Base-by-base conservation (phyloP, 495 filamentous ascomycete species). In the Penicillium turbatum region DNA sequence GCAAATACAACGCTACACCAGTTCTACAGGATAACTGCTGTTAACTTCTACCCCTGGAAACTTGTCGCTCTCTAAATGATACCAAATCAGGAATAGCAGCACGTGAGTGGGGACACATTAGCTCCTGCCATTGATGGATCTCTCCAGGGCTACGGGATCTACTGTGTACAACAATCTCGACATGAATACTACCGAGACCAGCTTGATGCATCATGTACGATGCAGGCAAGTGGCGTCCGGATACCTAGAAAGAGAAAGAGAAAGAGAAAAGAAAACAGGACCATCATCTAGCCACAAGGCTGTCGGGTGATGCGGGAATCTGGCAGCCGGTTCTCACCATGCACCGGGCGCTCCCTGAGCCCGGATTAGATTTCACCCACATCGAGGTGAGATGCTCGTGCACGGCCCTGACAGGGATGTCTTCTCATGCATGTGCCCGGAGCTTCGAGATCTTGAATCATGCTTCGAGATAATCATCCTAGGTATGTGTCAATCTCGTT, bases 351-450 rank as follows among this genome's bases (percentile, higher is more conserved):
- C 45, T 19, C 15, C 6, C 19, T 44, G 49, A 34, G 15, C n/a
- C 42, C 50, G 61, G 55, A 0, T 56, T 54, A 56, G 38, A 38
- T 56, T 56, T 59, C 59, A 61, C 44, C 61, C 58, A 59, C 46
- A n/a, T n/a, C 21, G 21, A 62, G 45, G 52, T 29, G 40, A 34
- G 54, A 56, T 52, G 30, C 47, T 49, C 49, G 27, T 51, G 49
- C 40, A 53, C 40, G 41, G 51, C 24, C 51, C 51, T 39, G 40
- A 3, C 35, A 39, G 2, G 21, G 21, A 24, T 24, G 29, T 24
- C 4, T 38, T 15, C 27, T 6, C 26, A 31, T 27, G 24, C 13
- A 48, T 48, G 45, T 48, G 46, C 24, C 24, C 46, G n/a, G 32
- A 37, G 46, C 32, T 37, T 48, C 31, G 32, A 7, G 16, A 37